These are phyloP conservation scores for Cerrena zonata DNA, from an alignment of 1,284 basidiomycete species.

Conservation along the genomic window DNA sequence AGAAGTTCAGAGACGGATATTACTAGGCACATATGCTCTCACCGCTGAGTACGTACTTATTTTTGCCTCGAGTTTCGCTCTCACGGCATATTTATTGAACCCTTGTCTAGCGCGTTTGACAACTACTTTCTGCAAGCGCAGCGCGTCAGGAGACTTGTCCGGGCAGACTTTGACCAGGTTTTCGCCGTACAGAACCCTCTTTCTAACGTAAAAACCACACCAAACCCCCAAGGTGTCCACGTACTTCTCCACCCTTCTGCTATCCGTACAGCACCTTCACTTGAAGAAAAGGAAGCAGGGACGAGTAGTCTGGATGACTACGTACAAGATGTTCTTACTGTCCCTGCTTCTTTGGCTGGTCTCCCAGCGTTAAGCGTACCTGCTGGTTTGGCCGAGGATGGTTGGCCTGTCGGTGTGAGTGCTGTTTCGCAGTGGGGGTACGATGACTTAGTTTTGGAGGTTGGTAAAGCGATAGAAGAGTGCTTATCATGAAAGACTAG, in stretches of 20 bases:
- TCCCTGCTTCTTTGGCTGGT: slow-evolving; percentile 86
- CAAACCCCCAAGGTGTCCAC: slow-evolving; percentile 51
- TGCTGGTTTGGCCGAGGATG: slow-evolving; percentile 42
- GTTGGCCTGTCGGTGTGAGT: slow-evolving; percentile 84
- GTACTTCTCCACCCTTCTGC: slow-evolving; percentile 83
- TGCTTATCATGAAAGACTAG: neutral
- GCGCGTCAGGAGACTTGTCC: slow-evolving; percentile 66
- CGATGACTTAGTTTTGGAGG: slow-evolving; percentile 59
- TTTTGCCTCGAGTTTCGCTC: neutral
- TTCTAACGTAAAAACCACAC: slow-evolving; percentile 9
- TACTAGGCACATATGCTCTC: slow-evolving; percentile 90
- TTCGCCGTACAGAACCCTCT: slow-evolving; percentile 57
- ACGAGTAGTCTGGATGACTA: slow-evolving; percentile 51
- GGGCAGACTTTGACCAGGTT: slow-evolving; percentile 68
- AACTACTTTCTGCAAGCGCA: slow-evolving; percentile 95
- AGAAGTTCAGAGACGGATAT: slow-evolving; percentile 82
- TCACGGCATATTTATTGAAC: neutral
- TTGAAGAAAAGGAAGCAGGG: slow-evolving; percentile 24
- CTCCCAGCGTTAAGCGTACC: slow-evolving; percentile 81
- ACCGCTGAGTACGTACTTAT: slow-evolving; percentile 71
- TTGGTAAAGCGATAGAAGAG: slow-evolving; percentile 39
- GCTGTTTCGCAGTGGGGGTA: slow-evolving; percentile 88
- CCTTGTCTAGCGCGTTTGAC: slow-evolving; percentile 73
- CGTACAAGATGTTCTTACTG: slow-evolving; percentile 88
- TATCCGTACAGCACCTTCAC: slow-evolving; percentile 68